Base-by-base conservation (phyloP, 352 stramenopile genomes). In the Plasmopara muralis region DNA sequence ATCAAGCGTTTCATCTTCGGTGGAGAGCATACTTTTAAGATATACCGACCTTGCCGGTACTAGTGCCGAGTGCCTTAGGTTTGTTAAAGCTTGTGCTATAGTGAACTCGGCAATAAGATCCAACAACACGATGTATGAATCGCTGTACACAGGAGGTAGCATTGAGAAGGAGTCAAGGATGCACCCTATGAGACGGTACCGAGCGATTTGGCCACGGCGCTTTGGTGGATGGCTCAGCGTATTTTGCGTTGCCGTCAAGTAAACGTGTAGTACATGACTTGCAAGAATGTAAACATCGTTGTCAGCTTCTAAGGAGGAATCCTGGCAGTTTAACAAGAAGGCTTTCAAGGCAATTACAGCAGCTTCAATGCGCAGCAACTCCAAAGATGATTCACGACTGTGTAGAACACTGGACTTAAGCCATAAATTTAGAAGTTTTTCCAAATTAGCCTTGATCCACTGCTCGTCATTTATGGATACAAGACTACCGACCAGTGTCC, bases 321-420 rank as follows among this genome's bases (percentile, higher is more conserved):
- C 40, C 10, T 72, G 68, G 43, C 53, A 80, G 30, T 68, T 64
- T 18, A 49, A 57, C 8, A 89, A 44, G 35, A 90, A 90, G n/a
- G 61, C 75, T 41, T 73, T 70, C 6, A 94, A 58, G 4, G 82
- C 71, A 37, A 86, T 72, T 0, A 89, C 75, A 9, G 80, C 80
- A 2, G 76, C 84, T 69, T 94, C 84, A 49, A 94, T 89, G 8
- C 84, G 80, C 20, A 94, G 43, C 6, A 94, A 56, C 50, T 94
- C 84, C 5, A 93, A 59, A 38, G 82, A 89, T 28, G 80, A 84
- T 55, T 94, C 84, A 14, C 84, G 71, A 33, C 66, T 92, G 37
- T 94, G 84, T 0, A 90, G 58, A 6, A 87, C 75, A 46, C 78
- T 88, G 3, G 80, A 77, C 28, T 87, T 80, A 1, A 89, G 69